Evolutionary conservation across 768 basidiomycete species (phyloP), one percentile per base, ranked within the genome.

Genomic region (Tubosaeta brunneosetosa): DNA sequence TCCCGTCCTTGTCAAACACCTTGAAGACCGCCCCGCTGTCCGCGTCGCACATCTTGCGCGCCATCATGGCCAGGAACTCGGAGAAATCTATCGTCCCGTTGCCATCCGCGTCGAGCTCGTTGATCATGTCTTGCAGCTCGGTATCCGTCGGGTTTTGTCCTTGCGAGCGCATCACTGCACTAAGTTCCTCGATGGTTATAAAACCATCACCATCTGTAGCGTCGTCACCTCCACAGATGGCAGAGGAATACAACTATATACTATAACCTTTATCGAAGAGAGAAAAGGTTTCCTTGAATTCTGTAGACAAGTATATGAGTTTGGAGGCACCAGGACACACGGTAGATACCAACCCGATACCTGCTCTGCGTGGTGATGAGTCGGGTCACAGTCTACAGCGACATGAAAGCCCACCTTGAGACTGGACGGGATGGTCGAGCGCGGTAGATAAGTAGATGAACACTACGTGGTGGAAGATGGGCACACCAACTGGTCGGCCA

Each of bases 261-360:
- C n/a, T n/a, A n/a, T n/a, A n/a, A 92, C 93, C 90, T 72, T 93
- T 94, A 77, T 97, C 93, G 71, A 98, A 97, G 19, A 98, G 81
- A 54, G 94, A 92, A 77, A 98, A 97, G 46, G 94, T 94, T 78
- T 97, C 94, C 81, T 95, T 97, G 84, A 94, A 97, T 73, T 95
- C 93, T 91, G 68, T 27, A 42, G 44, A n/a, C 32, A 22, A 29
- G n/a, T 25, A 41, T 37, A 54, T 55, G 48, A 58, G 45, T 34
- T 31, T 13, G 32, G 29, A 33, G 43, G 47, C n/a, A 49, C 26
- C 11, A 11, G 32, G 29, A 32, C 34, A 27, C 45, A 12, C 29
- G 44, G 44, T 17, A 32, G 43, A 53, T 38, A 14, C 84, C 44
- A 65, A 91, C 92, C 92, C 64, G 91, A 83, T 63, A 94, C 91